Percentiles rank a stretch among this genome's conserved stretches.
Conservation (phyloP, 345 rosid genomes). For the Linum lewisii region DNA sequence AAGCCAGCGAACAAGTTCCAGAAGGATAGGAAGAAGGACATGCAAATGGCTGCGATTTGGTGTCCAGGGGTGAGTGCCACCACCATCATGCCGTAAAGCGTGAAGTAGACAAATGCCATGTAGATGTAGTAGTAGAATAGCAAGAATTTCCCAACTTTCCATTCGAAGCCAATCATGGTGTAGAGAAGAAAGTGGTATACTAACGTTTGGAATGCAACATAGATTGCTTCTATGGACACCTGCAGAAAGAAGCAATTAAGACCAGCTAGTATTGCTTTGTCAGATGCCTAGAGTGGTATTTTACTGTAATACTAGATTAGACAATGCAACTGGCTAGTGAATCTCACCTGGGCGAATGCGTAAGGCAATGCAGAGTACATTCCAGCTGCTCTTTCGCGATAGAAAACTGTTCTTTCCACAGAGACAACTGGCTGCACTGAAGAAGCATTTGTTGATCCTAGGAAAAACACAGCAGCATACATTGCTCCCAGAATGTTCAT, state of each 20-base stretch:
- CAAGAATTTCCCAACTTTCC: slow-evolving; percentile 39
- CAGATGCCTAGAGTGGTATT: no score
- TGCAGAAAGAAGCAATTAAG: slow-evolving; percentile 24
- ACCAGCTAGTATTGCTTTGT: no score
- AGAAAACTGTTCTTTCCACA: slow-evolving; percentile 23
- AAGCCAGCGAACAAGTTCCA: slow-evolving; percentile 93
- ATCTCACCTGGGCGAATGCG: slow-evolving; percentile 22
- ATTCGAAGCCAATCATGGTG: slow-evolving; percentile 68
- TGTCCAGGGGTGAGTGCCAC: slow-evolving; percentile 64
- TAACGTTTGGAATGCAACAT: slow-evolving; percentile 41
- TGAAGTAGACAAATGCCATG: slow-evolving; percentile 57
- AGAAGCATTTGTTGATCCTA: slow-evolving; percentile 17
- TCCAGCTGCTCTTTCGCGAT: slow-evolving; percentile 28
- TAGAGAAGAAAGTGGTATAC: slow-evolving; percentile 48
- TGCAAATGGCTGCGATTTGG: slow-evolving; percentile 56
- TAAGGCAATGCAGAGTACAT: slow-evolving; percentile 25
- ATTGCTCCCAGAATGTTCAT: slow-evolving; percentile 21
- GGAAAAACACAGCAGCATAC: slow-evolving; percentile 22
- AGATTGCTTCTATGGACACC: slow-evolving; percentile 62
- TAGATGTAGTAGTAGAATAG: slow-evolving; percentile 58
- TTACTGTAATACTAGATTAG: neutral
- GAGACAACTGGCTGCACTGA: slow-evolving; percentile 17
- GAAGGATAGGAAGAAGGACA: slow-evolving; percentile 73
- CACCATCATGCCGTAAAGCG: slow-evolving; percentile 71
- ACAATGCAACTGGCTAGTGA: neutral